Evolutionary conservation across 768 basidiomycete species (phyloP).

Genomic region (Tubosaeta sp.): DNA sequence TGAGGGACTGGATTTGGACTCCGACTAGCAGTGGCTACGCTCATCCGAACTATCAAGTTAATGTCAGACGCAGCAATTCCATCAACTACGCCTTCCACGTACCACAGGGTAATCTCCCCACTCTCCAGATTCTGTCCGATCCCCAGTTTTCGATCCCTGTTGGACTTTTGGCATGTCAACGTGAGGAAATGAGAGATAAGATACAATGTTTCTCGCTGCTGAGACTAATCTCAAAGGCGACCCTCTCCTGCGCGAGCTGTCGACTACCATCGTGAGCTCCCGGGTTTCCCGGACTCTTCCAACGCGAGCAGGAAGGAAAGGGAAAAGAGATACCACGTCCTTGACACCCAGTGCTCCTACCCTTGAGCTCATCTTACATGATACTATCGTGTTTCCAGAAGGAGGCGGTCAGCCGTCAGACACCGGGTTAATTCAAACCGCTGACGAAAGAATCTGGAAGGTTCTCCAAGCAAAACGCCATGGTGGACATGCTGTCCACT

Average conservation of each 20-base stretch:
- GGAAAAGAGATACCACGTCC: slow-evolving; percentile 50
- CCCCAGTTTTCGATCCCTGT: slow-evolving; percentile 56
- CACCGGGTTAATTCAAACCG: slow-evolving; percentile 50
- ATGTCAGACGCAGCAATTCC: slow-evolving; percentile 39
- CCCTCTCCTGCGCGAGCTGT: slow-evolving; percentile 57
- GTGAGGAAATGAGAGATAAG: slow-evolving; percentile 34
- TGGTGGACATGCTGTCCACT: slow-evolving; percentile 75
- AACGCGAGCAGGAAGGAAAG: slow-evolving; percentile 42
- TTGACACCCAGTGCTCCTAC: slow-evolving; percentile 42
- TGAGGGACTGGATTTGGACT: no score
- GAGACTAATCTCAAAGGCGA: slow-evolving; percentile 45
- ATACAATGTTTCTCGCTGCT: slow-evolving; percentile 1
- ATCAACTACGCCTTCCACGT: slow-evolving; percentile 47
- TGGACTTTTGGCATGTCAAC: slow-evolving; percentile 76
- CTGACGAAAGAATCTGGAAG: slow-evolving; percentile 46
- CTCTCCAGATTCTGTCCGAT: slow-evolving; percentile 51
- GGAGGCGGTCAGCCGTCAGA: slow-evolving; percentile 82
- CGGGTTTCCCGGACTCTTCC: slow-evolving; percentile 43
- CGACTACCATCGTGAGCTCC: slow-evolving; percentile 53
- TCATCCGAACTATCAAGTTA: not conserved
- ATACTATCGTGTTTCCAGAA: slow-evolving; percentile 79
- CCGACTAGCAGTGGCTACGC: no score
- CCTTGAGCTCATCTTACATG: slow-evolving; percentile 66
- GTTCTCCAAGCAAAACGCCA: slow-evolving; percentile 65
- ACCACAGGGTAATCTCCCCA: slow-evolving; percentile 64